phyloP scores from a whole-genome alignment of 2,329 filamentous ascomycete genomes.

The Arachnopeziza araneosa region DNA sequence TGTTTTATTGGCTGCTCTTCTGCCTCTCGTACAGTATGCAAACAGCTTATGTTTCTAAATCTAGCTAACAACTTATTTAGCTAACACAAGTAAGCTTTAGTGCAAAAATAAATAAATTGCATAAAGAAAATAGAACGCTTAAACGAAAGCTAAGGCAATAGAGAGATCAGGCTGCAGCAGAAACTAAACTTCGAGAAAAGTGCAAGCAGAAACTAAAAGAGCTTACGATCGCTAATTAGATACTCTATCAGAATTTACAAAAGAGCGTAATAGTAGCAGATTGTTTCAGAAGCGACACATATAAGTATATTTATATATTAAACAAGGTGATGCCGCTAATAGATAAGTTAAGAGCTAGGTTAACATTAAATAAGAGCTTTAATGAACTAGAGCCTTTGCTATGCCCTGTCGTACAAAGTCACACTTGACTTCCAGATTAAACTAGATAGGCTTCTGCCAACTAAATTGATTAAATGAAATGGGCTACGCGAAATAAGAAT shows the following conservation, averaged over 20 bases:
- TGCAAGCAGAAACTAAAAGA: conserved; percentile 5
- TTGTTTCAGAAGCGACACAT: conserved; percentile 6
- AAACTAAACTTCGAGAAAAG: conserved; percentile 1
- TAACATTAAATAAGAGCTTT: conserved; percentile 1
- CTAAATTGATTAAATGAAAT: neutral
- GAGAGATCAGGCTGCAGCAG: conserved; percentile 1
- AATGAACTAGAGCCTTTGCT: conserved; percentile 1
- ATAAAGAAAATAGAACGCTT: conserved; percentile 2
- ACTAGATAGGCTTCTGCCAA: neutral
- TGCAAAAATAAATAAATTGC: conserved; percentile 7
- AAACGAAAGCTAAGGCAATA: conserved; percentile 7
- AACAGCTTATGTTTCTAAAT: conserved; percentile 4
- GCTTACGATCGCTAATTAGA: conserved; percentile 1
- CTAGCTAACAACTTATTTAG: conserved; percentile 3
- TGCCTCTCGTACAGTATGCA: no score
- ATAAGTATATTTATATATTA: conserved; percentile 2
- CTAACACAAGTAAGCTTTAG: conserved; percentile 1
- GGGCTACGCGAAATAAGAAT: neutral
- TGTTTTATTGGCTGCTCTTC: no score
- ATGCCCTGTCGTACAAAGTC: neutral
- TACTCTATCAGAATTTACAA: conserved; percentile 5
- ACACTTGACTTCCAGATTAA: conserved; percentile 2
- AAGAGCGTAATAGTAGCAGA: conserved; percentile 4
- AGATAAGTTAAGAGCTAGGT: conserved; percentile 1
- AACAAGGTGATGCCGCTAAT: conserved; percentile 1